A percentile compares a stretch with the other conserved stretches of the same genome.
Conservation (phyloP, 768 basidiomycete genomes). For the Psilocybe cubensis region DNA sequence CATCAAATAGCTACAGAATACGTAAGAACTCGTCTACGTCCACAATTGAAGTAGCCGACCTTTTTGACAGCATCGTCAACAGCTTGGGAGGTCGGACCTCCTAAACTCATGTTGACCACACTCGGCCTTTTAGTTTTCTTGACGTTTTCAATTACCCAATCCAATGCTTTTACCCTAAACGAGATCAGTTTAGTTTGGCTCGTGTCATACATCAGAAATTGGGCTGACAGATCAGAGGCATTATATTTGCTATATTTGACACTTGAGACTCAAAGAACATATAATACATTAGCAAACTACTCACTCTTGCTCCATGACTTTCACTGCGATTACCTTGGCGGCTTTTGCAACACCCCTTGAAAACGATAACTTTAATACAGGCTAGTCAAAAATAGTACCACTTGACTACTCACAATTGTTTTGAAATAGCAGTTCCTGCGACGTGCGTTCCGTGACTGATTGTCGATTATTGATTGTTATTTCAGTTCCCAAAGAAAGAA, state of each 20-base stretch:
- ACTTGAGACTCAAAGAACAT: neutral
- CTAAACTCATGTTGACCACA: neutral
- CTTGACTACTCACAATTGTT: neutral
- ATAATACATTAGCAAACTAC: neutral
- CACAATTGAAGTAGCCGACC: neutral
- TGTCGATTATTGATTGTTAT: neutral
- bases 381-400: neutral
- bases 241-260: neutral
- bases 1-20: neutral
- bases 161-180: neutral
- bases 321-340: neutral
- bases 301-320: neutral
- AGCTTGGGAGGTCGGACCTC: neutral
- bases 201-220: neutral
- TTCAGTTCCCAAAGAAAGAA: neutral
- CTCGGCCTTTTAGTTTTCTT: neutral
- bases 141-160: neutral
- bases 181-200: neutral
- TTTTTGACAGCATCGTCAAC: neutral
- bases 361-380: neutral
- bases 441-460: neutral
- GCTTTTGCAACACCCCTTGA: neutral
- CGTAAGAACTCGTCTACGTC: neutral
- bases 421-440: neutral
- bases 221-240: neutral